Percentiles rank a stretch among this genome's conserved stretches.
Evolutionary conservation across 768 basidiomycete species (phyloP).

Genomic region (Artomyces pyxidatus): DNA sequence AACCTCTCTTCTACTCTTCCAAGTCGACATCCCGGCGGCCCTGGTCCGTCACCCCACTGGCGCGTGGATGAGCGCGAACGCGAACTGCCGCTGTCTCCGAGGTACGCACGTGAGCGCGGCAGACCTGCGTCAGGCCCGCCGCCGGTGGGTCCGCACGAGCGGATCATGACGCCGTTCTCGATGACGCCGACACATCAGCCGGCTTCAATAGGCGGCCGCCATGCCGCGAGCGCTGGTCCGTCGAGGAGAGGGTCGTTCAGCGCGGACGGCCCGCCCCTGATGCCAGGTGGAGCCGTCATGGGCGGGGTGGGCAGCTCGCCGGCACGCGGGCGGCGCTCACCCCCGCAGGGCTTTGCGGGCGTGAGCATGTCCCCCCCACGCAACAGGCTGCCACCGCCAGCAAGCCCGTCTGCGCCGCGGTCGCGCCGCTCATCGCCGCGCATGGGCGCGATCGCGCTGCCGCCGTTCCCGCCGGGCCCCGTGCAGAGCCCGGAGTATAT

Average conservation of each 20-base stretch:
- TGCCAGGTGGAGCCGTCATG: background rate
- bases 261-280: background rate
- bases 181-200: slow-evolving; percentile 15
- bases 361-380: background rate
- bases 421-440: background rate
- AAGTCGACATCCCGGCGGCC: background rate
- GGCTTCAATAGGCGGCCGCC: background rate
- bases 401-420: background rate
- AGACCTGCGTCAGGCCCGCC: slow-evolving; percentile 17
- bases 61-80: slow-evolving; percentile 19
- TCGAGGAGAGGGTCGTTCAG: slow-evolving; percentile 12
- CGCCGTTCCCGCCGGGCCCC: background rate
- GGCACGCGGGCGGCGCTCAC: background rate
- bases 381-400: background rate
- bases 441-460: background rate
- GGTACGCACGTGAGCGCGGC: slow-evolving; percentile 5
- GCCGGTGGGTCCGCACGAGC: slow-evolving; percentile 21
- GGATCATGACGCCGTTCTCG: slow-evolving; percentile 23
- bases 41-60: background rate
- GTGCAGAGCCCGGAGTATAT: background rate
- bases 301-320: background rate
- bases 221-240: slow-evolving; percentile 1
- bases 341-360: background rate
- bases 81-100: background rate
- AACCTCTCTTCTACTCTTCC: slow-evolving; percentile 3